These are phyloP conservation scores for Corynascus novoguineensis DNA, from an alignment of 495 filamentous ascomycete genomes.

Conservation along the genomic window DNA sequence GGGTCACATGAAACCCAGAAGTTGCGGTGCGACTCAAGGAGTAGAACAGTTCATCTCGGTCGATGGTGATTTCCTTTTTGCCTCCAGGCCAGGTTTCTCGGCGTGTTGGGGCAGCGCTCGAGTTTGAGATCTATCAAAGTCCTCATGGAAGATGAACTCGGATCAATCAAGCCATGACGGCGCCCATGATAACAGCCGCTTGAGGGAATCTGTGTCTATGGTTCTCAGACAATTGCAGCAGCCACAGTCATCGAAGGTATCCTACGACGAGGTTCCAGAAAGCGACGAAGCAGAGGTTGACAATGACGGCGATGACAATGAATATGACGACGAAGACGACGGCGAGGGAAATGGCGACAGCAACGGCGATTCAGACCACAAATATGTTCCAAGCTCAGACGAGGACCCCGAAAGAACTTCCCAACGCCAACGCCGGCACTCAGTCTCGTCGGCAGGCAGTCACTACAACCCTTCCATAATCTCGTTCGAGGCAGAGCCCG, in stretches of 20 bases:
- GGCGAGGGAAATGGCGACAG: neutral
- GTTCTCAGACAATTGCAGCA: conserved; percentile 4
- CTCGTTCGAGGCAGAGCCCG: neutral
- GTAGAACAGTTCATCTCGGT: too few species aligned
- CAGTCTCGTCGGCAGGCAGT: conserved; percentile 6
- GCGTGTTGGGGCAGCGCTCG: too few species aligned
- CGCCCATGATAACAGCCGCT: neutral
- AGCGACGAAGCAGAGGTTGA: conserved; percentile 13
- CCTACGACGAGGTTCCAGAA: conserved; percentile 9
- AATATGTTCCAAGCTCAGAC: too few species aligned
- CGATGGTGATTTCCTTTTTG: too few species aligned
- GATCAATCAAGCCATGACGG: conserved; percentile 1
- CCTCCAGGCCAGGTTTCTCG: too few species aligned
- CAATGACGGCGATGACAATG: neutral
- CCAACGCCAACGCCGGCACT: neutral
- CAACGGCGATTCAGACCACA: too few species aligned
- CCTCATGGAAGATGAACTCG: conserved; percentile 1
- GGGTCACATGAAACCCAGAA: too few species aligned
- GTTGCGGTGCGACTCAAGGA: too few species aligned
- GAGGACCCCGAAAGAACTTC: neutral
- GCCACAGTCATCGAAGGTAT: neutral
- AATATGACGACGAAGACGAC: neutral
- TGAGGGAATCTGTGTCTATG: conserved; percentile 11
- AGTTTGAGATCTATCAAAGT: neutral
- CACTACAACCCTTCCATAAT: conserved; percentile 5